phyloP scores from a whole-genome alignment of 306 rosid genomes.

The Lupinus albus region DNA sequence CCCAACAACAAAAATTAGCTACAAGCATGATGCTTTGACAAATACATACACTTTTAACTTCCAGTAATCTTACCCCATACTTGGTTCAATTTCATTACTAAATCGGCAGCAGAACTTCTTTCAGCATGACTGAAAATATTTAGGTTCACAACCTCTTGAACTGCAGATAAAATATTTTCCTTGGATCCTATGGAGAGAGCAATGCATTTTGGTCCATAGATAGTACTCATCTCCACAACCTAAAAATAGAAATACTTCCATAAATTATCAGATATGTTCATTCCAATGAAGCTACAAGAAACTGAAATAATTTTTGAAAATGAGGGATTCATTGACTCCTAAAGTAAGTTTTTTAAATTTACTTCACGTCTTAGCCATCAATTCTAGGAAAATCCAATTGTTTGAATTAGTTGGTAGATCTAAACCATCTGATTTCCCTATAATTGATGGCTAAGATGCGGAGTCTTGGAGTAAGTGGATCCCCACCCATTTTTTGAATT shows the following conservation, averaged over 20 bases:
- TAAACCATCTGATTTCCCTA: too few species aligned
- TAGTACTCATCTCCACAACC: conserved; percentile 72
- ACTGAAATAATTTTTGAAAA: background rate
- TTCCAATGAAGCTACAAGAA: too few species aligned
- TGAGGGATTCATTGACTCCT: too few species aligned
- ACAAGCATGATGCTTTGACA: background rate
- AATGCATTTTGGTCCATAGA: conserved; percentile 66
- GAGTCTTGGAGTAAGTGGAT: too few species aligned
- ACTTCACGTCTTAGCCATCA: too few species aligned
- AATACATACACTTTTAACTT: conserved; percentile 31
- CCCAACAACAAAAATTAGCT: conserved; percentile 11
- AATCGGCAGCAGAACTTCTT: conserved; percentile 56
- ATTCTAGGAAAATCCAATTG: too few species aligned
- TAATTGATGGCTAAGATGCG: too few species aligned
- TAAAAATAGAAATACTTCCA: conserved; percentile 37
- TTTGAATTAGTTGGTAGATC: too few species aligned
- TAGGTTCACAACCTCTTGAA: conserved; percentile 64
- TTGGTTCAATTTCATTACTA: conserved; percentile 67
- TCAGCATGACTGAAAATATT: conserved; percentile 63
- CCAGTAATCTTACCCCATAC: conserved; percentile 57
- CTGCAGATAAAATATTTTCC: conserved; percentile 60
- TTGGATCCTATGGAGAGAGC: conserved; percentile 59
- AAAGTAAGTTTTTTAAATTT: too few species aligned
- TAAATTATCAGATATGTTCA: conserved; percentile 14
- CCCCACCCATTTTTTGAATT: too few species aligned